These are phyloP conservation scores for Multifurca ochricompacta DNA, from an alignment of 768 basidiomycete species.

Conservation along the genomic window DNA sequence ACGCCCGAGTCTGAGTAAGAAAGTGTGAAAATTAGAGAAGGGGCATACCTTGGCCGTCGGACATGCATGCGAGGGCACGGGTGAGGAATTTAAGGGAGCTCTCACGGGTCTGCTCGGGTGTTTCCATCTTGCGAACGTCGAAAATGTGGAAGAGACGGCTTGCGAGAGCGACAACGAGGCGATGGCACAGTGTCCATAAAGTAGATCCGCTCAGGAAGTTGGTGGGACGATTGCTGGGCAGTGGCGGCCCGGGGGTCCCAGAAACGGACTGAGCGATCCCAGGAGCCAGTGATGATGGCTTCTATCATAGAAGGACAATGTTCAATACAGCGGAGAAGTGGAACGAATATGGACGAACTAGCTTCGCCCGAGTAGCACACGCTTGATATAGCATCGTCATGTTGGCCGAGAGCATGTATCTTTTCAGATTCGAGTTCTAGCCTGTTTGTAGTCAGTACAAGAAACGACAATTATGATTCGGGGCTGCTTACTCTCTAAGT, in stretches of 20 bases:
- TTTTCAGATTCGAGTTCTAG: constrained; percentile 71
- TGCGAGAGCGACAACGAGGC: constrained; percentile 89
- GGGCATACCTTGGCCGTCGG: constrained; percentile 73
- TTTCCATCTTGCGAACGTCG: constrained; percentile 71
- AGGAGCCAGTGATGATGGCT: constrained; percentile 75
- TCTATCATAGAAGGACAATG: constrained; percentile 35
- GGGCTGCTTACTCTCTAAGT: constrained; percentile 63
- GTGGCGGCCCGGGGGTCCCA: constrained; percentile 72
- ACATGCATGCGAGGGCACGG: constrained; percentile 84
- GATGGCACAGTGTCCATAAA: constrained; percentile 72
- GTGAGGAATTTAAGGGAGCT: constrained; percentile 96
- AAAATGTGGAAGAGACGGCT: constrained; percentile 86
- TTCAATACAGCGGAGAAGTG: background rate
- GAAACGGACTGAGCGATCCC: constrained; percentile 83
- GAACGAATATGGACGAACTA: constrained; percentile 38
- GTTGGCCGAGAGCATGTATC: constrained; percentile 68
- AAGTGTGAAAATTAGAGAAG: constrained; percentile 1
- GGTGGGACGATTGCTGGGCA: constrained; percentile 50
- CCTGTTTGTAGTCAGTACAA: constrained; percentile 34
- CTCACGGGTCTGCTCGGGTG: constrained; percentile 74
- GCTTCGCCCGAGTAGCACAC: constrained; percentile 61
- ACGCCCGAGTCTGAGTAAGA: background rate
- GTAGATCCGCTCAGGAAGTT: constrained; percentile 80
- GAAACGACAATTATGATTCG: background rate
- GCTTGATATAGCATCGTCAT: constrained; percentile 70